Evolutionary conservation across 495 filamentous ascomycete genomes (phyloP).

Genomic region (Aspergillus baeticus): DNA sequence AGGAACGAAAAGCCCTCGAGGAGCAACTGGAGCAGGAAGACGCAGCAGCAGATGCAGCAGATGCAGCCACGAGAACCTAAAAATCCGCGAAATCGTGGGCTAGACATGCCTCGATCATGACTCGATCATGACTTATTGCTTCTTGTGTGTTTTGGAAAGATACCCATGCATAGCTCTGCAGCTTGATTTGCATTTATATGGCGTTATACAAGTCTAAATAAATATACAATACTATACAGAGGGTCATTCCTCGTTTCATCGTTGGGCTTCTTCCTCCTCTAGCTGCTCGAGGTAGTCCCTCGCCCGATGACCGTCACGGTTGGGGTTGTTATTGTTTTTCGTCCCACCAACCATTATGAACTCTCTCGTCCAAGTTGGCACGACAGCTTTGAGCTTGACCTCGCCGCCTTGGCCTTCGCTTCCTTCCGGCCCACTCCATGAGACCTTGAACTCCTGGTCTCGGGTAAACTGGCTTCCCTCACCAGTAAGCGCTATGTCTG

Average conservation of each 20-base stretch:
- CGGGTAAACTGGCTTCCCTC: conserved; percentile 55
- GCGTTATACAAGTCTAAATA: conserved; percentile 22
- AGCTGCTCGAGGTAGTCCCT: conserved; percentile 40
- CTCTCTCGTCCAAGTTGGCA: conserved; percentile 72
- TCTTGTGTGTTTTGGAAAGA: conserved; percentile 15
- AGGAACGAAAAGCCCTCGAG: conserved; percentile 52
- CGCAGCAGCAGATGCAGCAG: conserved; percentile 46
- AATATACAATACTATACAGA: conserved; percentile 23
- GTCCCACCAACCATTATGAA: conserved; percentile 34
- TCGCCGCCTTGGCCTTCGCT: conserved; percentile 35
- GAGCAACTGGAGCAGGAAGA: conserved; percentile 55
- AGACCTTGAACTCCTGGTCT: conserved; percentile 54
- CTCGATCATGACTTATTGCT: not conserved
- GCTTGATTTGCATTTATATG: conserved; percentile 1
- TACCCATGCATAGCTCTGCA: conserved; percentile 19
- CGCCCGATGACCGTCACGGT: conserved; percentile 31
- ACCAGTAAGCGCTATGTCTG: conserved; percentile 62
- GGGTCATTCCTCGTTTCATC: conserved; percentile 22
- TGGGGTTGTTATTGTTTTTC: conserved; percentile 20
- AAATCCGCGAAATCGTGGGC: not conserved
- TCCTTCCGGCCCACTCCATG: conserved; percentile 40
- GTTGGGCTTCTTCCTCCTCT: conserved; percentile 38
- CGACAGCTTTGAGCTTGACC: conserved; percentile 78
- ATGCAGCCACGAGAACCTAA: conserved; percentile 23
- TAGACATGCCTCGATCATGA: not conserved